Percentiles rank a stretch among this genome's conserved stretches.
phyloP scores from a whole-genome alignment of 1,284 basidiomycete genomes.

The Heterobasidion annosum region DNA sequence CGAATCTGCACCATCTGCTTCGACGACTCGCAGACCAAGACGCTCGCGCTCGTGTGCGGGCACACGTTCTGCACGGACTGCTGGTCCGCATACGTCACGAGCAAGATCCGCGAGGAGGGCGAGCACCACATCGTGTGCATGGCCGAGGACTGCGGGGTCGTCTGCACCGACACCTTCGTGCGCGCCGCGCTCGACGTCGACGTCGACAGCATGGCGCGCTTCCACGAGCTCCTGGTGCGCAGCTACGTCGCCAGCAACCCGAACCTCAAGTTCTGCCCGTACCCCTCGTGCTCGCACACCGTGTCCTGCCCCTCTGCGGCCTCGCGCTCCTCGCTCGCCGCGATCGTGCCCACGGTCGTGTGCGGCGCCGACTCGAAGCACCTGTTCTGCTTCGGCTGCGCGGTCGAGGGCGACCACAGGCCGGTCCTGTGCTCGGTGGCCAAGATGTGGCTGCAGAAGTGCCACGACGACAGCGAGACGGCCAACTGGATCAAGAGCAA shows the following conservation, averaged over 20 bases:
- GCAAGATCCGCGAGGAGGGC: conserved; percentile 87
- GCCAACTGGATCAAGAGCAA: conserved; percentile 99
- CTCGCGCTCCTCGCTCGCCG: conserved; percentile 64
- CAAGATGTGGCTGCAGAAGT: conserved; percentile 95
- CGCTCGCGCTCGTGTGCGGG: conserved; percentile 63
- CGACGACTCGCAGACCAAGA: conserved; percentile 62
- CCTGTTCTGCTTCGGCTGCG: conserved; percentile 89
- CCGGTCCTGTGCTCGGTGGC: conserved; percentile 88
- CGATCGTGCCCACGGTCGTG: conserved; percentile 82
- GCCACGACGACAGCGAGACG: conserved; percentile 95
- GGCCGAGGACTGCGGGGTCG: conserved; percentile 80
- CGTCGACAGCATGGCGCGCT: conserved; percentile 45
- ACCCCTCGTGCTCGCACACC: conserved; percentile 78
- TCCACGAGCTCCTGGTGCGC: conserved; percentile 81
- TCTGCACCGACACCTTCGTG: conserved; percentile 63
- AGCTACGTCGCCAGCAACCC: conserved; percentile 86
- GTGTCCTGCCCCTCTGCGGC: conserved; percentile 79
- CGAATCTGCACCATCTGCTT: conserved; percentile 91
- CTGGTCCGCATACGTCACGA: conserved; percentile 78
- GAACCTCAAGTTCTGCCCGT: conserved; percentile 89
- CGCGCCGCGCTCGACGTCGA: conserved; percentile 30
- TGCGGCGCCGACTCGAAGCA: conserved; percentile 64
- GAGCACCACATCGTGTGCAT: conserved; percentile 90
- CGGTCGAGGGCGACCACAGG: conserved; percentile 80
- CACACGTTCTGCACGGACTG: conserved; percentile 84